Base-by-base conservation (phyloP, 2,329 filamentous ascomycete genomes). In the Phoma sp. region DNA sequence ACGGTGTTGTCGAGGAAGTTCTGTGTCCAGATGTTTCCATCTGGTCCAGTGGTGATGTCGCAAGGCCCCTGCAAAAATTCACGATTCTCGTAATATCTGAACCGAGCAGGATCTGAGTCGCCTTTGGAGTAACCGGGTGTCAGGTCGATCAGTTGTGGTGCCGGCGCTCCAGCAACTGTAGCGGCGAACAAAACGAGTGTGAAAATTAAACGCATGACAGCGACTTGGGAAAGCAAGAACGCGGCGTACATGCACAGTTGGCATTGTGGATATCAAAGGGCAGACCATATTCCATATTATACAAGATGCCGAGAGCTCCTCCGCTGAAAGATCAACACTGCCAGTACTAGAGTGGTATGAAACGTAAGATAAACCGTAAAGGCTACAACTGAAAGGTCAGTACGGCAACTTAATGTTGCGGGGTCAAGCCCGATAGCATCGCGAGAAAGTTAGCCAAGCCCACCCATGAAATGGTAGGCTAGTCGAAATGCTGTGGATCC, bases 1-100 rank as follows among this genome's bases (percentile, higher is more conserved):
- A 56, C 11, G 15, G 47, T 56, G 17, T 53, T 56, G 18, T 56
- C 53, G 20, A 53, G 42, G 12, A 56, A 52, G 43, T 56, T 56
- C 20, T 52, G 47, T 18, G 53, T 45, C 53, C 47, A 56, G 10
- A 56, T 53, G n/a, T 56, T 56, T 3, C 53, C 42, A 15, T 52
- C 42, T 9, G 47, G 47, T 11, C 53, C 53, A 21, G 47, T 56
- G 3, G 53, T 39, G n/a, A 56, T 52, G 20, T 56, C 47, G 33
- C 53, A 56, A 1, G 47, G 47, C n/a, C 53, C 53, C 14, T 56
- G 53, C 4, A 56, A 21, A 11, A 43, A 15, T n/a, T 38, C 42
- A 11, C 40, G 42, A 4, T 53, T 48, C 7, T 56, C 53, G 23
- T 52, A 53, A 38, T 53, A 57, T 14, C 30, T 45, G 30, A 53